Evolutionary conservation across 345 rosid species (phyloP), one percentile per base, ranked within the genome.

Genomic region (Punica granatum): DNA sequence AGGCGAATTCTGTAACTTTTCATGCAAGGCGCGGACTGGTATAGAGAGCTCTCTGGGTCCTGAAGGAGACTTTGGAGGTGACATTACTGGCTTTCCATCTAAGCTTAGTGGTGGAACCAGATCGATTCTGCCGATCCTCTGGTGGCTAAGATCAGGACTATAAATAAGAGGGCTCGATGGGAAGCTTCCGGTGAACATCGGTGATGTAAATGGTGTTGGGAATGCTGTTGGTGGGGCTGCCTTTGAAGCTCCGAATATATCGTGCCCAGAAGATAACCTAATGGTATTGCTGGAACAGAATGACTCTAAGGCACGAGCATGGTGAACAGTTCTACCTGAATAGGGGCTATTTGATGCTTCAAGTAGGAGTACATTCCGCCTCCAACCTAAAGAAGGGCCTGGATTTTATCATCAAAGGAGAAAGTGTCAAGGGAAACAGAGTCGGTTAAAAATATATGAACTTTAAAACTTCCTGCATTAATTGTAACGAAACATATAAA

Each of bases 291-390:
- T 74, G 19, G 81, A 73, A 82, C 99, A 94, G 76, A 84, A 92
- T 67, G 89, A 82, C 84, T 92, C 99, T 18, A 95, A 89, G 25
- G 90, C 88, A 76, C 91, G 88, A 70, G 96, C 92, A 73, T 95
- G 99, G 73, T 95, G 87, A 75, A 82, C 72, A 42, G 74, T 77
- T 76, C 86, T 86, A 73, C 97, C 92, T 39, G 88, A 80, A 85
- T 89, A 97, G 49, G 93, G 98, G 71, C 89, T 84, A 74, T 89
- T 92, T 73, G 85, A 78, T 60, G 99, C 96, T 87, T 95, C 99
- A 72, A 95, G 88, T 46, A 95, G 99, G 70, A 95, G 79, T 31
- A 90, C 90, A 67, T 79, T 87, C 59, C 92, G 92, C 81, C 99
- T 92, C 99, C 99, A 92, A 64, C 99, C 99, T 65, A 92, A 75